phyloP scores from a whole-genome alignment of 257 asterid species.

The Solanum sparsipilum region DNA sequence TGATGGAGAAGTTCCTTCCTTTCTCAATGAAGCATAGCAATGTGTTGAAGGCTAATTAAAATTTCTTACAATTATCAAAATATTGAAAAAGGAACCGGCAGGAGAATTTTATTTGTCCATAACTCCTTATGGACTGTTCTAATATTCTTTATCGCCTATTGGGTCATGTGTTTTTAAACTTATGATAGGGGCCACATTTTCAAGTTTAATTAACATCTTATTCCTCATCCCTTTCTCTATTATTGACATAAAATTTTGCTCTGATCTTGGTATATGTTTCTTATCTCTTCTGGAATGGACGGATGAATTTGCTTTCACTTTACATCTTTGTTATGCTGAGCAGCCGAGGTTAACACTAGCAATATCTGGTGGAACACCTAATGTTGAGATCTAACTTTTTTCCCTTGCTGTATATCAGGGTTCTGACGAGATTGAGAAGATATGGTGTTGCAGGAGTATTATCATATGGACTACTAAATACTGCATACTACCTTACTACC shows the following conservation, averaged over 20 bases:
- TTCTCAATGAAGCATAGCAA: background rate
- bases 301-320: background rate
- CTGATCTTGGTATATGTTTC: background rate
- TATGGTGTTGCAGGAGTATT: slow-evolving; percentile 74
- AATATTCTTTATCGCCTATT: background rate
- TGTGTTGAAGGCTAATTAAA: background rate
- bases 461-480: slow-evolving; percentile 82
- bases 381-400: slow-evolving; percentile 16
- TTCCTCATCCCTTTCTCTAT: background rate
- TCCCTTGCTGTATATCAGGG: slow-evolving; percentile 31
- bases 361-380: background rate
- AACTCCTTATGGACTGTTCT: background rate
- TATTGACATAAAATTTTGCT: background rate
- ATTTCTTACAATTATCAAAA: background rate
- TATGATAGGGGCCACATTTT: background rate
- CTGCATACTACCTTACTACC: slow-evolving; percentile 74
- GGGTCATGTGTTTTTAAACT: background rate
- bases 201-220: background rate
- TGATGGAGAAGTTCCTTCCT: background rate
- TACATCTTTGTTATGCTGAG: background rate
- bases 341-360: background rate
- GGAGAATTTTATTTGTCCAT: background rate
- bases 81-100: background rate
- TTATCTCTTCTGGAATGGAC: background rate
- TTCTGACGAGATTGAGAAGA: slow-evolving; percentile 57